Evolutionary conservation across 2,329 filamentous ascomycete genomes (phyloP).

Genomic region (Calonectria pseudoturangicola): DNA sequence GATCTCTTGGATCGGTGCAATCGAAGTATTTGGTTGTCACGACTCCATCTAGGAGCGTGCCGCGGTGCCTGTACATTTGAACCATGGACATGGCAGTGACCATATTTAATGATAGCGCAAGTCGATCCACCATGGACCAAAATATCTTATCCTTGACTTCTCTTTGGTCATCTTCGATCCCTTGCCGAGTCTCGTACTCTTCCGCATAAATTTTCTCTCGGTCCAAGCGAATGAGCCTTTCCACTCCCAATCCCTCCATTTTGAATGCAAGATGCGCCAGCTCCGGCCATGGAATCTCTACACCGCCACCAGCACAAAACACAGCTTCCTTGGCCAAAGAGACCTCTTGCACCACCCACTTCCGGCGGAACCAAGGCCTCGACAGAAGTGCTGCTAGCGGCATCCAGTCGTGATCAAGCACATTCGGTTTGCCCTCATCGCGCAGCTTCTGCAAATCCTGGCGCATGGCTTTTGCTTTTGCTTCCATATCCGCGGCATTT

Average conservation of each 20-base stretch:
- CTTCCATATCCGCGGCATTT: not conserved
- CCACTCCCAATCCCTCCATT: not conserved
- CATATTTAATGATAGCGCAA: not conserved
- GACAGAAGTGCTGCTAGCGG: constrained; percentile 4
- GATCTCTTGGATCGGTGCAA: constrained; percentile 25
- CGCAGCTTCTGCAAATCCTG: constrained; percentile 8
- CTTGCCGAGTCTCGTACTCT: not conserved
- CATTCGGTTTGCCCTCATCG: constrained; percentile 18
- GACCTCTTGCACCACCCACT: constrained; percentile 32
- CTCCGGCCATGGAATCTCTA: constrained; percentile 23
- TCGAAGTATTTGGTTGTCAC: constrained; percentile 12
- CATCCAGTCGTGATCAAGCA: constrained; percentile 25
- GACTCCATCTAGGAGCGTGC: constrained; percentile 2
- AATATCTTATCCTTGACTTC: not conserved
- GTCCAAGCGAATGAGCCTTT: not conserved
- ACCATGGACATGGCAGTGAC: constrained; percentile 12
- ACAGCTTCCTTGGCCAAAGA: constrained; percentile 7
- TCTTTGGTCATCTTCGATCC: no score
- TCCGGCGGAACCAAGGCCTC: constrained; percentile 29
- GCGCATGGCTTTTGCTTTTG: not conserved
- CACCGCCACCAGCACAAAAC: constrained; percentile 5
- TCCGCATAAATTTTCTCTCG: not conserved
- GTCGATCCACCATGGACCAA: not conserved
- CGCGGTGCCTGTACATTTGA: constrained; percentile 14
- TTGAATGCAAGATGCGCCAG: constrained; percentile 20